Percentiles rank a stretch among this genome's conserved stretches.
phyloP scores from a whole-genome alignment of 192 early-diverging fungal genomes.

The Coemansia sp. region DNA sequence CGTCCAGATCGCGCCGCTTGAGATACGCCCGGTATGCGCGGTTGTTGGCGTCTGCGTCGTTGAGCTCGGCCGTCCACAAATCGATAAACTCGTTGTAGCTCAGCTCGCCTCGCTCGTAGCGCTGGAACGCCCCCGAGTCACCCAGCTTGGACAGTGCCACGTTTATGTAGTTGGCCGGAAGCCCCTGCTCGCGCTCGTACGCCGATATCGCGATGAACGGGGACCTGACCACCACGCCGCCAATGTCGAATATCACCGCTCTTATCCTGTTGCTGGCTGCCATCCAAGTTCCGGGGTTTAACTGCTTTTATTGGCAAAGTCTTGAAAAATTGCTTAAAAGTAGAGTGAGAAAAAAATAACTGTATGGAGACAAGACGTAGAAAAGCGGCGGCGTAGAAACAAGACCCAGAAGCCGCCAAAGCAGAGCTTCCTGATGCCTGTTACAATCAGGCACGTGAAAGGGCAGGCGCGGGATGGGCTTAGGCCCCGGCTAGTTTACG shows the following conservation, averaged over 20 bases:
- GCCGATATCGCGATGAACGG: conserved; percentile 75
- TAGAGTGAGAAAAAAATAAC: too few species aligned
- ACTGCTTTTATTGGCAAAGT: too few species aligned
- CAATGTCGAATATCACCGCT: conserved; percentile 85
- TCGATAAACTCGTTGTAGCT: conserved; percentile 25
- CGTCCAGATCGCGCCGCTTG: conserved; percentile 26
- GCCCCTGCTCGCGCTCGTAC: conserved; percentile 63
- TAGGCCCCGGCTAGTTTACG: not conserved
- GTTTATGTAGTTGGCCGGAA: conserved; percentile 83
- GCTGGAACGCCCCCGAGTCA: conserved; percentile 58
- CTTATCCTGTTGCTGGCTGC: conserved; percentile 35
- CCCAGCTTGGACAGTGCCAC: conserved; percentile 64
- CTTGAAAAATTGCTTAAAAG: too few species aligned
- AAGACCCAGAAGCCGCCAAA: too few species aligned
- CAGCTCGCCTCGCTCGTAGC: conserved; percentile 54
- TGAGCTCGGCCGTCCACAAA: conserved; percentile 41
- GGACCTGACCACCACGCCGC: conserved; percentile 78
- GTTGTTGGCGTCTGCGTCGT: conserved; percentile 44
- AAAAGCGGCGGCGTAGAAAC: too few species aligned
- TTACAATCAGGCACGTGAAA: not conserved
- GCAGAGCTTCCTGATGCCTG: too few species aligned
- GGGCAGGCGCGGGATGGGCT: not conserved
- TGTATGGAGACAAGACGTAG: not conserved
- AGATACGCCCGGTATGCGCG: conserved; percentile 36
- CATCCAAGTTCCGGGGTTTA: too few species aligned